Evolutionary conservation across 805 yeast genomes (phyloP).

Genomic region (Yarrowia keelungensis): DNA sequence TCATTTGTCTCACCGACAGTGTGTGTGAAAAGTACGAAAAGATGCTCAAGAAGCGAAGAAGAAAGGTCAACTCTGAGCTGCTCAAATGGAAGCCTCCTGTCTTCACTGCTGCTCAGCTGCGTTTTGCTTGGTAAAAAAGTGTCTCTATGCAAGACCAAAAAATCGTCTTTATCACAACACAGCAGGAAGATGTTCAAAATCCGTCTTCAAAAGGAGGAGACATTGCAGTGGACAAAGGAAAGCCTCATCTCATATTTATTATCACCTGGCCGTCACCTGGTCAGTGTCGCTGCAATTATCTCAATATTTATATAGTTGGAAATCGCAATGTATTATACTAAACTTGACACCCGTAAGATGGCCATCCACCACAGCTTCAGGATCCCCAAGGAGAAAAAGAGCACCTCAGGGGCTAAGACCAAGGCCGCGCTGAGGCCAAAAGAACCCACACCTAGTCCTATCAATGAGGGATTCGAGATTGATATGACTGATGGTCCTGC

Average conservation of each 20-base stretch:
- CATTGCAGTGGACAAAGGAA: neutral
- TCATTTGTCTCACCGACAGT: conserved; percentile 84
- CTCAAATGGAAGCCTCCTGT: conserved; percentile 95
- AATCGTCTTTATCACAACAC: too few species aligned
- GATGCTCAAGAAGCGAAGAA: conserved; percentile 71
- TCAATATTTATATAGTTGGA: conserved; percentile 24
- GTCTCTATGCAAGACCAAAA: neutral
- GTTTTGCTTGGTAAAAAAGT: conserved; percentile 83
- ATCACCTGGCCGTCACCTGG: neutral
- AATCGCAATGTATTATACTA: conserved; percentile 1
- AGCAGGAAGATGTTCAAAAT: too few species aligned
- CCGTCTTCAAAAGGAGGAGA: too few species aligned
- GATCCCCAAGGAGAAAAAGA: conserved; percentile 1
- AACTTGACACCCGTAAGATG: neutral
- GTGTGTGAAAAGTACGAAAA: conserved; percentile 78
- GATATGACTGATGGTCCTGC: conserved; percentile 1
- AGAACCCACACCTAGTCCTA: neutral
- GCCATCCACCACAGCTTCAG: conserved; percentile 33
- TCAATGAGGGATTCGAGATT: neutral
- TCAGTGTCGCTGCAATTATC: conserved; percentile 17
- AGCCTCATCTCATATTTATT: conserved; percentile 20
- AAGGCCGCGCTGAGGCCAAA: conserved; percentile 4
- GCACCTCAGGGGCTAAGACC: neutral
- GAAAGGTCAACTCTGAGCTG: conserved; percentile 72
- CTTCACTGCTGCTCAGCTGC: conserved; percentile 88